These are phyloP conservation scores for Lathyrus tuberosus DNA, from an alignment of 306 rosid genomes.

Conservation along the genomic window DNA sequence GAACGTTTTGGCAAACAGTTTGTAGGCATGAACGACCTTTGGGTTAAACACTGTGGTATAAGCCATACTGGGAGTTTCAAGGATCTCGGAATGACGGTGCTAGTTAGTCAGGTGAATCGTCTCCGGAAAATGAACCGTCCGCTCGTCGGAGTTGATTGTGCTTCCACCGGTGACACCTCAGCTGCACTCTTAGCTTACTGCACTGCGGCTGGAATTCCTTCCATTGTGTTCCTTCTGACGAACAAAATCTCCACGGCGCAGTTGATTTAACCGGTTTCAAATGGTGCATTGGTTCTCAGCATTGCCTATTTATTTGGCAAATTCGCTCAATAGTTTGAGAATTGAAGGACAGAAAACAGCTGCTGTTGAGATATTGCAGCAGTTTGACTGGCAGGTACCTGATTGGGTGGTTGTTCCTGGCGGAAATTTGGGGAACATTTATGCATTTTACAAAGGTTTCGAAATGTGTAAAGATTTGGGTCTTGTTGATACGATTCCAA, in stretches of 20 bases:
- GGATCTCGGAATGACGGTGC: slow-evolving; percentile 84
- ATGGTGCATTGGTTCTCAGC: slow-evolving; percentile 77
- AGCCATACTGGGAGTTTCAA: slow-evolving; percentile 84
- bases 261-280: slow-evolving; percentile 77
- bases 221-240: slow-evolving; percentile 81
- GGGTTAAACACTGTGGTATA: too few species aligned
- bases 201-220: slow-evolving; percentile 78
- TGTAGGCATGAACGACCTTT: too few species aligned
- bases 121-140: slow-evolving; percentile 63
- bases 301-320: slow-evolving; percentile 80
- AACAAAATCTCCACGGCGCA: slow-evolving; percentile 83
- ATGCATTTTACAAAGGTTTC: too few species aligned
- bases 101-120: slow-evolving; percentile 81
- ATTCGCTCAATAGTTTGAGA: slow-evolving; percentile 75
- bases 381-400: too few species aligned
- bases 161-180: slow-evolving; percentile 82
- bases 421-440: too few species aligned
- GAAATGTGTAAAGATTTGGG: too few species aligned
- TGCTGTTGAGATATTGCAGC: too few species aligned
- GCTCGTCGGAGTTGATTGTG: slow-evolving; percentile 75
- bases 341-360: too few species aligned
- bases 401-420: too few species aligned
- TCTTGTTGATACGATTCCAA: too few species aligned
- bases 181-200: slow-evolving; percentile 84
- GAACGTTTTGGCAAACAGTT: too few species aligned